A percentile compares a stretch with the other conserved stretches of the same genome.
phyloP scores from a whole-genome alignment of 1,284 basidiomycete genomes.

The Puccinia triticina region DNA sequence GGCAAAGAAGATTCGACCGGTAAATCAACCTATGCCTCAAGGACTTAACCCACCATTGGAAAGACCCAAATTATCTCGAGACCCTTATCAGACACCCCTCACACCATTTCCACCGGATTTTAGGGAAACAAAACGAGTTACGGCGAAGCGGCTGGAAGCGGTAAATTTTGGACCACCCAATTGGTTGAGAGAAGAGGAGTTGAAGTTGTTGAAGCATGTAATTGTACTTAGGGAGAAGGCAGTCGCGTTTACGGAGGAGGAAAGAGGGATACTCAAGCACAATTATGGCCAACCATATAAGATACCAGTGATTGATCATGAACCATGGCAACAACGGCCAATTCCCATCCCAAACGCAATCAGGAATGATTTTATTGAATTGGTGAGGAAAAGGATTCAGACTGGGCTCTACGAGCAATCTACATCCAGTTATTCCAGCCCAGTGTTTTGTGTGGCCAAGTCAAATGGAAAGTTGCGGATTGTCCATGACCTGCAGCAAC shows the following conservation, averaged over 20 bases:
- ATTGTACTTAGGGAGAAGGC: neutral
- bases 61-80: no score
- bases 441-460: neutral
- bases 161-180: no score
- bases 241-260: neutral
- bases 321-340: conserved; percentile 1
- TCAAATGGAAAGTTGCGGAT: neutral
- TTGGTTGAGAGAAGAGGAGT: no score
- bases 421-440: neutral
- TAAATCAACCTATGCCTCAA: no score
- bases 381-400: neutral
- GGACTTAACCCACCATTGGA: no score
- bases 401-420: neutral
- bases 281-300: neutral
- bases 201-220: neutral
- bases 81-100: no score
- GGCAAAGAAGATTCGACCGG: no score
- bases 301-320: neutral
- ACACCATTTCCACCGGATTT: no score
- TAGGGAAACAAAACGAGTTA: no score
- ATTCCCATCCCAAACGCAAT: neutral
- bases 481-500: neutral
- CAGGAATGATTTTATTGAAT: neutral
- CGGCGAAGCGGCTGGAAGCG: no score
- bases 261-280: neutral